phyloP scores from a whole-genome alignment of 805 yeast species.

The Phaffomyces thermotolerans region DNA sequence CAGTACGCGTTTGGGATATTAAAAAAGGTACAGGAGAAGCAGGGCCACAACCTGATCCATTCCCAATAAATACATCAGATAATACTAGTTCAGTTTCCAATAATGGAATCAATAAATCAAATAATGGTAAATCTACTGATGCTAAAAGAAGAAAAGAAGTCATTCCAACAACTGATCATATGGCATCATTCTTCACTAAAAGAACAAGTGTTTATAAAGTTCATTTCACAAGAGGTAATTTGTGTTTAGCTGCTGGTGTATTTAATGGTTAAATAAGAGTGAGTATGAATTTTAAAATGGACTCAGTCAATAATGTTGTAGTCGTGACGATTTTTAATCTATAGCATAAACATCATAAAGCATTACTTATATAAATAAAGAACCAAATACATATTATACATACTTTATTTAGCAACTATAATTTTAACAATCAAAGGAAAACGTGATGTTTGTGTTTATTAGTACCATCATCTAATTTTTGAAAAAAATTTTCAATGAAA shows the following conservation, averaged over 20 bases:
- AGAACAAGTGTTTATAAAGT: conserved; percentile 91
- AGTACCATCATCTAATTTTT: not conserved
- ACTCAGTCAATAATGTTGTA: not conserved
- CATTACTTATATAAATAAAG: too few species aligned
- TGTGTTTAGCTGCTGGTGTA: conserved; percentile 92
- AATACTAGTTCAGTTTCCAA: conserved; percentile 23
- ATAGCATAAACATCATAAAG: not conserved
- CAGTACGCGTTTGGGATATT: conserved; percentile 95
- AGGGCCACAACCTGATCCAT: conserved; percentile 71
- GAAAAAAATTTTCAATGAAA: not conserved
- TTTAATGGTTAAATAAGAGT: conserved; percentile 29
- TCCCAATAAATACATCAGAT: conserved; percentile 32
- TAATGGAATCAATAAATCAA: conserved; percentile 10
- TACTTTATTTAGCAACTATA: too few species aligned
- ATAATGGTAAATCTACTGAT: conserved; percentile 34
- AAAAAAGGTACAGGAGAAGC: conserved; percentile 77
- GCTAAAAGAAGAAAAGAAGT: conserved; percentile 58
- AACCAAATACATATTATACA: too few species aligned
- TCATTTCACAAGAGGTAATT: conserved; percentile 82
- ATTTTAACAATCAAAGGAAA: not conserved
- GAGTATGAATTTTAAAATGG: too few species aligned
- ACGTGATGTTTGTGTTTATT: not conserved
- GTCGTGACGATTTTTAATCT: not conserved
- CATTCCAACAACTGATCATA: conserved; percentile 80
- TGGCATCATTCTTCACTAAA: conserved; percentile 91